Evolutionary conservation across 352 stramenopile genomes (phyloP).

Genomic region (Pythium scleroteichum): DNA sequence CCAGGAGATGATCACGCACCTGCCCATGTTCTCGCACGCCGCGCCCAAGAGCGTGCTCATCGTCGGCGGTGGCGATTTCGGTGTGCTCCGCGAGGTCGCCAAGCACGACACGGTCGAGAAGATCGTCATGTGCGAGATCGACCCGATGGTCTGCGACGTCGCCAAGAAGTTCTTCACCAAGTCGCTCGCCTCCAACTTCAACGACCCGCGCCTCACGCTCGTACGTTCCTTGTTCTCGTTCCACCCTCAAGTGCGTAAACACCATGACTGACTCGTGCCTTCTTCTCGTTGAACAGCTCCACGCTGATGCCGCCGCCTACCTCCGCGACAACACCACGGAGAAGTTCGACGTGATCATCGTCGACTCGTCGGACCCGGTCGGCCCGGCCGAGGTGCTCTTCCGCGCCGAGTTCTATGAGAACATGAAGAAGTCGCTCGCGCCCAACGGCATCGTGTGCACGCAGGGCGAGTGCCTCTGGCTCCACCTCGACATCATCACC

Average conservation of each 20-base stretch:
- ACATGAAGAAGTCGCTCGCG: constrained; percentile 90
- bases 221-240: constrained; percentile 12
- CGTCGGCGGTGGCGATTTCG: constrained; percentile 97
- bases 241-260: too few species aligned
- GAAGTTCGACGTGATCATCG: constrained; percentile 97
- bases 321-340: constrained; percentile 75
- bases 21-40: constrained; percentile 96
- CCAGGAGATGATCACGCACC: constrained; percentile 99
- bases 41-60: constrained; percentile 97
- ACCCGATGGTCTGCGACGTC: constrained; percentile 96
- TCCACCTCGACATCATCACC: constrained; percentile 97
- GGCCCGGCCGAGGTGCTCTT: constrained; percentile 95
- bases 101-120: constrained; percentile 94
- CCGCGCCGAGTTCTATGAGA: constrained; percentile 94
- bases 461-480: constrained; percentile 98
- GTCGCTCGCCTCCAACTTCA: constrained; percentile 92
- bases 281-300: constrained; percentile 35
- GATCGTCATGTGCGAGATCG: constrained; percentile 99
- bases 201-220: constrained; percentile 95
- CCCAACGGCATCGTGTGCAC: constrained; percentile 88
- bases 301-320: constrained; percentile 91
- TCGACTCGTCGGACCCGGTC: constrained; percentile 96
- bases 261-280: constrained; percentile 4
- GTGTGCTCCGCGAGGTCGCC: constrained; percentile 95
- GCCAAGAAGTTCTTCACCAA: constrained; percentile 93